Evolutionary conservation across 768 basidiomycete genomes (phyloP).

Genomic region (Leucogyrophana mollusca): DNA sequence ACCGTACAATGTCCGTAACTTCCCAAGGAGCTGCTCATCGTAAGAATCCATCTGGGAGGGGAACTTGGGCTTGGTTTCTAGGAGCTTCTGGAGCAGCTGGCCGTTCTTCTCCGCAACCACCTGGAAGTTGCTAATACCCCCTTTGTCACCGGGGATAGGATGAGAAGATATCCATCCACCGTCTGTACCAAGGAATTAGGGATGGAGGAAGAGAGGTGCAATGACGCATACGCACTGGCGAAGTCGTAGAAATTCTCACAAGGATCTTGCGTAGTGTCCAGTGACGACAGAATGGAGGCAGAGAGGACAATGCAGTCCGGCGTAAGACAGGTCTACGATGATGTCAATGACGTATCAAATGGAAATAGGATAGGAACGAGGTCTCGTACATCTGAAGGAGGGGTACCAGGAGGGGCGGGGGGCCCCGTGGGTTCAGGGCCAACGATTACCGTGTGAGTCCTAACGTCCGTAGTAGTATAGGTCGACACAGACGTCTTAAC

Average conservation of each 20-base stretch:
- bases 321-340: conserved; percentile 59
- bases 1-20: conserved; percentile 68
- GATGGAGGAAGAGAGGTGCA: conserved; percentile 1
- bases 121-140: conserved; percentile 69
- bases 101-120: conserved; percentile 73
- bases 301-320: conserved; percentile 81
- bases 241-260: conserved; percentile 96
- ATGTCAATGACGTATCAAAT: conserved; percentile 3
- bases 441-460: conserved; percentile 40
- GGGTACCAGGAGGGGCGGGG: conserved; percentile 48
- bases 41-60: conserved; percentile 38
- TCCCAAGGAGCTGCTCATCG: conserved; percentile 58
- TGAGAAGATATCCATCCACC: conserved; percentile 86
- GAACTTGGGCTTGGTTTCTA: conserved; percentile 44
- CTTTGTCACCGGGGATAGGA: conserved; percentile 85
- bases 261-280: conserved; percentile 84
- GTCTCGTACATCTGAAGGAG: conserved; percentile 49
- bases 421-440: conserved; percentile 39
- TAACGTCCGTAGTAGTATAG: conserved; percentile 33
- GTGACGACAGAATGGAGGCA: conserved; percentile 73
- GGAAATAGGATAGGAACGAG: neutral
- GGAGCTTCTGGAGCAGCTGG: conserved; percentile 69
- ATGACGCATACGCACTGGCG: conserved; percentile 62
- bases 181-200: conserved; percentile 40
- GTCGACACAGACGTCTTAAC: conserved; percentile 37